These are phyloP conservation scores for Sinapis alba DNA, from an alignment of 441 rosid genomes.

Conservation along the genomic window DNA sequence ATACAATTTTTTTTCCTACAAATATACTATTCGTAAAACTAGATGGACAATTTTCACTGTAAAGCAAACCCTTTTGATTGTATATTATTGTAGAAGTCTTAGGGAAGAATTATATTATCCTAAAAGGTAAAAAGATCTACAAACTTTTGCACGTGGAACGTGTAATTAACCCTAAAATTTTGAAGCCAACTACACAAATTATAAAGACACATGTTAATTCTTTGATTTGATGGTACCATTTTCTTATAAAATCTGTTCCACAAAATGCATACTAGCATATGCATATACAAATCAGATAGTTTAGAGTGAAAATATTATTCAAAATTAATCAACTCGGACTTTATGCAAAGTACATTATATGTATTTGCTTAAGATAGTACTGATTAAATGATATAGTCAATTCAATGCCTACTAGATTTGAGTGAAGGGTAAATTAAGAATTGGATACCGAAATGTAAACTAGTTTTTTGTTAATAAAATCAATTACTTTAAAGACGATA, in stretches of 20 bases:
- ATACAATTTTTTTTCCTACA: not conserved
- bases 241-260: slow-evolving; percentile 14
- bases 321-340: not conserved
- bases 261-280: not conserved
- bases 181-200: slow-evolving; percentile 28
- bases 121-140: slow-evolving; percentile 28
- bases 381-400: not conserved
- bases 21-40: slow-evolving; percentile 21
- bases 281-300: not conserved
- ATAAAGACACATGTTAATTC: slow-evolving; percentile 22
- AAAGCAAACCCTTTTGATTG: slow-evolving; percentile 15
- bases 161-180: slow-evolving; percentile 26
- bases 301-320: not conserved
- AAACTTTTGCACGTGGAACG: slow-evolving; percentile 42
- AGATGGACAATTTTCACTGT: slow-evolving; percentile 13
- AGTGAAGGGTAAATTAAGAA: not conserved
- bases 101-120: slow-evolving; percentile 7
- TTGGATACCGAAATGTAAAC: not conserved
- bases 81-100: not conserved
- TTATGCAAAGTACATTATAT: not conserved
- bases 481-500: not conserved
- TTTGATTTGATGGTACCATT: slow-evolving; percentile 33
- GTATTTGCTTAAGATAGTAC: not conserved
- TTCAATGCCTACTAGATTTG: not conserved
- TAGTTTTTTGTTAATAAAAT: not conserved